phyloP scores from a whole-genome alignment of 495 filamentous ascomycete species.

The Neurospora sp. region DNA sequence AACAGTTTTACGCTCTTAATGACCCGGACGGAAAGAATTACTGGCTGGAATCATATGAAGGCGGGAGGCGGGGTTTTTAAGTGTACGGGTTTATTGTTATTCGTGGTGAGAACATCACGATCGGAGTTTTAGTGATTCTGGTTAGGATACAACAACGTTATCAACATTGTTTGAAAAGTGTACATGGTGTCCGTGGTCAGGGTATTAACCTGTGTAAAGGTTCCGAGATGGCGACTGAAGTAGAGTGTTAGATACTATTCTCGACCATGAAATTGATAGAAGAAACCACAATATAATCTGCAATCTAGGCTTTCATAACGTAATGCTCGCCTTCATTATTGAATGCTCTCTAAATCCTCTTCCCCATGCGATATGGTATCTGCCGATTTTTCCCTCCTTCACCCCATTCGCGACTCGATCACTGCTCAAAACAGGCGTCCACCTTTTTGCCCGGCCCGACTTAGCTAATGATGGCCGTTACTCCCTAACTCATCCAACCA shows the following conservation, averaged over 20 bases:
- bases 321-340: neutral
- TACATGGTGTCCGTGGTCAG: neutral
- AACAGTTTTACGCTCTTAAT: neutral
- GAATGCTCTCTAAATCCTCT: neutral
- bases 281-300: neutral
- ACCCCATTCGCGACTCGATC: neutral
- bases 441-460: neutral
- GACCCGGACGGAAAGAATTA: neutral
- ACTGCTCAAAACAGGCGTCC: neutral
- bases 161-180: neutral
- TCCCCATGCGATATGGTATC: neutral
- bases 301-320: neutral
- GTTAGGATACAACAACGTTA: neutral
- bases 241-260: neutral
- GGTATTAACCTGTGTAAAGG: neutral
- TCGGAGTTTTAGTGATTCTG: neutral
- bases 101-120: neutral
- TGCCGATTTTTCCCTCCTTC: neutral
- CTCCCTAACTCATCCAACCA: neutral
- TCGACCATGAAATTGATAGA: no score
- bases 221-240: neutral
- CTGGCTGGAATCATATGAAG: neutral
- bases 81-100: neutral
- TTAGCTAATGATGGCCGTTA: neutral
- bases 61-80: neutral